Evolutionary conservation across 164 flowering plant genomes (phyloP).

Genomic region (Piper longum): DNA sequence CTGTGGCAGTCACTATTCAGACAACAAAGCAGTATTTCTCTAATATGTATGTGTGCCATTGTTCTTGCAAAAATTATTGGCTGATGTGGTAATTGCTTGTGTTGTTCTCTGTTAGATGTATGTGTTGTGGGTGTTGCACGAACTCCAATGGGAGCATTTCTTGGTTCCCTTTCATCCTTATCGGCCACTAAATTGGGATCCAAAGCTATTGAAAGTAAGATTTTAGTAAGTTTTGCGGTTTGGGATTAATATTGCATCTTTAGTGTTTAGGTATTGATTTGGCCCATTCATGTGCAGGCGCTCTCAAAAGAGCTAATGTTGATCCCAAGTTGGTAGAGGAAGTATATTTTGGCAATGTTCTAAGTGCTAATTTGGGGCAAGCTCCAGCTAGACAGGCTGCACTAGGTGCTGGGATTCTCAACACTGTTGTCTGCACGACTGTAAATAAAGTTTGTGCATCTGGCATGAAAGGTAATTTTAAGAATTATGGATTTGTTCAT

Average conservation of each 20-base stretch:
- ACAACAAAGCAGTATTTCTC: no score
- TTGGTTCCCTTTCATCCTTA: slow-evolving; percentile 5
- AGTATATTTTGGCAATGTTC: slow-evolving; percentile 92
- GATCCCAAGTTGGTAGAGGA: slow-evolving; percentile 85
- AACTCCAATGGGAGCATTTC: slow-evolving; percentile 93
- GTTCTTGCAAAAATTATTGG: neutral
- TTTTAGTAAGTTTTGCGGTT: neutral
- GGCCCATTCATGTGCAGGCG: slow-evolving; percentile 27
- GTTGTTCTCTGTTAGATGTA: slow-evolving; percentile 46
- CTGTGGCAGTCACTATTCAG: no score
- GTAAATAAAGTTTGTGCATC: slow-evolving; percentile 89
- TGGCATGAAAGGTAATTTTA: slow-evolving; percentile 67
- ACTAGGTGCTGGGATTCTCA: slow-evolving; percentile 80
- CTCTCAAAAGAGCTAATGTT: slow-evolving; percentile 71
- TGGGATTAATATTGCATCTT: neutral
- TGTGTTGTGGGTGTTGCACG: slow-evolving; percentile 95
- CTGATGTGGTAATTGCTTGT: neutral
- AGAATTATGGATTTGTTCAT: neutral
- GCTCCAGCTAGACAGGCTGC: slow-evolving; percentile 99
- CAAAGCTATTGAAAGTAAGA: slow-evolving; percentile 51
- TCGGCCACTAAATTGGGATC: no score
- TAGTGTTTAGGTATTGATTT: no score
- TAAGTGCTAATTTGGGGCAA: slow-evolving; percentile 93
- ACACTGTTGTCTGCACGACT: slow-evolving; percentile 76
- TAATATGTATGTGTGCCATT: no score